phyloP scores from a whole-genome alignment of 768 basidiomycete genomes.

The Kwoniella sp. region DNA sequence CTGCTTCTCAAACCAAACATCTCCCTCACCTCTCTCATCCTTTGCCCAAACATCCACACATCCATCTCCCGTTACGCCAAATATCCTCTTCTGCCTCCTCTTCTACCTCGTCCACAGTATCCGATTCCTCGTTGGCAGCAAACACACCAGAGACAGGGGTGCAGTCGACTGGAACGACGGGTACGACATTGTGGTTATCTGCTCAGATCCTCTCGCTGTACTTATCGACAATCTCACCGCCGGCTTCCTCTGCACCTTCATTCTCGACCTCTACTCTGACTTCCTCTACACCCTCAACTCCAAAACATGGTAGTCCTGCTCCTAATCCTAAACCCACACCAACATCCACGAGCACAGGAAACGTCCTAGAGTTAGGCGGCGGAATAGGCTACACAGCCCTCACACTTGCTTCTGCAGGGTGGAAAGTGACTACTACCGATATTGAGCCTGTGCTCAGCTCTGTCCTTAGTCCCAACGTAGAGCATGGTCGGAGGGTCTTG shows the following conservation, averaged over 20 bases:
- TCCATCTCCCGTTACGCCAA: constrained; percentile 22
- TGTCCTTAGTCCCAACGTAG: constrained; percentile 68
- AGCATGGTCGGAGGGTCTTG: constrained; percentile 18
- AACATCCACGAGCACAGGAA: constrained; percentile 26
- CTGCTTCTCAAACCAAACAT: constrained; percentile 45
- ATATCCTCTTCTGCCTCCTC: constrained; percentile 15
- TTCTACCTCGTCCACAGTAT: not conserved
- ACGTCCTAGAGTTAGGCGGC: constrained; percentile 74
- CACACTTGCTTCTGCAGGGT: constrained; percentile 68
- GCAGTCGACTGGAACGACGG: constrained; percentile 61
- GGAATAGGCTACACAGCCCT: constrained; percentile 81
- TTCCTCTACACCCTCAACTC: not conserved
- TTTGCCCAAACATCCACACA: constrained; percentile 24
- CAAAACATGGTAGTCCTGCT: not conserved
- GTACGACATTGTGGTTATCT: constrained; percentile 81
- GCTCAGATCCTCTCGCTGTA: constrained; percentile 73
- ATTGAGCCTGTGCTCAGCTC: constrained; percentile 65
- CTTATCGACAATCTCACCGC: constrained; percentile 49
- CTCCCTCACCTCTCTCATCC: constrained; percentile 36
- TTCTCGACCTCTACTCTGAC: not conserved
- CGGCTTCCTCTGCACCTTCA: not conserved
- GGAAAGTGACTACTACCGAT: constrained; percentile 77
- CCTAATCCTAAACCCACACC: constrained; percentile 9
- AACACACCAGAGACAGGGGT: not conserved
- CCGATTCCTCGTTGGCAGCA: not conserved